Conservation (phyloP, 768 basidiomycete species). For the Piloderma croceum region DNA sequence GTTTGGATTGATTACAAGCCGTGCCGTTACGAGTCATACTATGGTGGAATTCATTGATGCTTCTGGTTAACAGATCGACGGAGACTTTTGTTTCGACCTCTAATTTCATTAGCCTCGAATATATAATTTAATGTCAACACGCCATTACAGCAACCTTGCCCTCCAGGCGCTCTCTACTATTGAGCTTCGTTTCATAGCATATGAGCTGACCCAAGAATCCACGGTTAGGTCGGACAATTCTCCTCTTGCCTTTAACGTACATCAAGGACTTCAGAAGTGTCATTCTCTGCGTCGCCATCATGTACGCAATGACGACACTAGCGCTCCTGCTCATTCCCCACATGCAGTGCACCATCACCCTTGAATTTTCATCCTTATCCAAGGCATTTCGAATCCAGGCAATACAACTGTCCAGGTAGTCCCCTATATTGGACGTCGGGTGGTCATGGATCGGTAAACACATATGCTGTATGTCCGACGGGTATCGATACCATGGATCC, state of each 20-base stretch:
- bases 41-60: too few relatives aligned
- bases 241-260: constrained; percentile 15
- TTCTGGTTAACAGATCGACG: too few relatives aligned
- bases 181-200: constrained; percentile 11
- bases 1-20: too few relatives aligned
- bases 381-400: constrained; percentile 60
- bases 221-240: constrained; percentile 24
- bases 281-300: constrained; percentile 33
- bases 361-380: constrained; percentile 35
- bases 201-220: constrained; percentile 29
- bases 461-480: constrained; percentile 21
- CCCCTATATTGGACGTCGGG: constrained; percentile 36
- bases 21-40: too few relatives aligned
- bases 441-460: constrained; percentile 13
- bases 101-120: too few relatives aligned
- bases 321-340: constrained; percentile 71
- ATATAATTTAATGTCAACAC: too few relatives aligned
- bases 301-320: constrained; percentile 52
- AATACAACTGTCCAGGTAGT: constrained; percentile 56
- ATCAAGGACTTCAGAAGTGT: constrained; percentile 20
- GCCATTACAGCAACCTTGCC: too few relatives aligned
- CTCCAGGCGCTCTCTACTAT: too few relatives aligned
- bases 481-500: constrained; percentile 42
- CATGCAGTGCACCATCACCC: constrained; percentile 65
- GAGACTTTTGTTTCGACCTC: too few relatives aligned